Base-by-base conservation (phyloP, 257 asterid genomes). In the Cordia subcordata region DNA sequence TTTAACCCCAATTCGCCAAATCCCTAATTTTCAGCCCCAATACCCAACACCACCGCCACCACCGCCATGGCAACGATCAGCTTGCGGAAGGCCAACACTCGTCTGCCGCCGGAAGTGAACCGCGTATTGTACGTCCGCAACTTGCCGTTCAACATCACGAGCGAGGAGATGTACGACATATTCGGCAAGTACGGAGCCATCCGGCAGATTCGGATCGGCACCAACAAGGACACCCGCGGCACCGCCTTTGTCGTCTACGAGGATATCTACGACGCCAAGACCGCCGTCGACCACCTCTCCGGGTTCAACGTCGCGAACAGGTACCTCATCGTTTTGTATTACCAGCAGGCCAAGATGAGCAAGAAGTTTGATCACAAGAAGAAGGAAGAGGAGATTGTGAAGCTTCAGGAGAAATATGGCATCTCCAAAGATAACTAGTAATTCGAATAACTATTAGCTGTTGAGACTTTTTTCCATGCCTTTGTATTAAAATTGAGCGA, bases 121-220 rank as follows among this genome's bases (percentile, higher is more conserved):
- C 75, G 98, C 5, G 91, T 87, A 1, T 65, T 90, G 13, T 87
- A 83, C 82, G 95, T 90, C 6, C 90, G 94, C 16, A 90, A 91
- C 38, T 79, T 91, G 13, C 96, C 96, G 13, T 87, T 91, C 88
- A 91, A 91, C 78, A 87, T 87, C 8, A 83, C 96, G 45, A 91
- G 96, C 76, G 96, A 91, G 72, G 98, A 91, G 79, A 91, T 91
- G 96, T 91, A 91, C 77, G 98, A 91, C 62, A 91, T 90, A 8
- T 91, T 85, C 77, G 96, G 96, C 19, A 87, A 87, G 53, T 91
- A 87, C 76, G 96, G 95, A 23, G 96, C 96, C 19, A 87, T 87
- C 9, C 69, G 98, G 18, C 98, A 91, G 75, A 87, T 91, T 46
- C 96, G 95, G 35, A 67, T 91, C 54, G 96, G 96, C 0, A 87